These are phyloP conservation scores for Porodaedalea pini DNA, from an alignment of 1,284 basidiomycete species.

Conservation along the genomic window DNA sequence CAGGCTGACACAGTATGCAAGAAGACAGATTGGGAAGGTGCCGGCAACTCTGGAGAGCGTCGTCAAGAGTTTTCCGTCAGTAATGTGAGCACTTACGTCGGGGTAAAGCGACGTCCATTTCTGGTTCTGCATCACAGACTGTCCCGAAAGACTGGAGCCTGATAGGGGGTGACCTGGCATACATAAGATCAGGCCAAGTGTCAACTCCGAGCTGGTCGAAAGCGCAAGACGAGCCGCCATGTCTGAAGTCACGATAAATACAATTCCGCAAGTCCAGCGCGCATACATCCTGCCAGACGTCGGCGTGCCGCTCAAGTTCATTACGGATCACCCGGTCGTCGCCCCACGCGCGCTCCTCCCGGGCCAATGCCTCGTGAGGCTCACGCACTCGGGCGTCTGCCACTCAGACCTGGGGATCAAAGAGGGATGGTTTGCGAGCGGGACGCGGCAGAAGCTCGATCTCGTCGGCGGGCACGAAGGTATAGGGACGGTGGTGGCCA, in stretches of 20 bases:
- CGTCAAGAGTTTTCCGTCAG: too few species aligned
- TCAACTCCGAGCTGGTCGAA: too few species aligned
- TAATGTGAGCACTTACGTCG: too few species aligned
- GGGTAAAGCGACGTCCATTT: too few species aligned
- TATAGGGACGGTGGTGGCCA: constrained; percentile 73
- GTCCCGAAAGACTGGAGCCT: too few species aligned
- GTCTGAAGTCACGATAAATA: background rate
- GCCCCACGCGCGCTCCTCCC: constrained; percentile 64
- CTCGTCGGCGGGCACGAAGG: constrained; percentile 88
- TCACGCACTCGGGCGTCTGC: constrained; percentile 71
- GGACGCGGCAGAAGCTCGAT: constrained; percentile 56
- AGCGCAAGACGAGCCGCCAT: too few species aligned
- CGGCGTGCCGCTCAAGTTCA: constrained; percentile 17
- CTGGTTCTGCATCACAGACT: too few species aligned
- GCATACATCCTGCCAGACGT: constrained; percentile 28
- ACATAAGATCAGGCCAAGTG: too few species aligned
- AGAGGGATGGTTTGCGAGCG: constrained; percentile 51
- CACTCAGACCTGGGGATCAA: constrained; percentile 73
- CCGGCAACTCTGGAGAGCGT: too few species aligned
- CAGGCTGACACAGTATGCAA: too few species aligned
- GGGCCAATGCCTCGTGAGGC: constrained; percentile 79
- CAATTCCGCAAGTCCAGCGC: constrained; percentile 22
- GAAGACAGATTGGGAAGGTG: too few species aligned
- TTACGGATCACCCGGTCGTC: constrained; percentile 53
- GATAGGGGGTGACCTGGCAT: too few species aligned